Evolutionary conservation across 306 rosid genomes (phyloP).

Genomic region (Medicago truncatula): DNA sequence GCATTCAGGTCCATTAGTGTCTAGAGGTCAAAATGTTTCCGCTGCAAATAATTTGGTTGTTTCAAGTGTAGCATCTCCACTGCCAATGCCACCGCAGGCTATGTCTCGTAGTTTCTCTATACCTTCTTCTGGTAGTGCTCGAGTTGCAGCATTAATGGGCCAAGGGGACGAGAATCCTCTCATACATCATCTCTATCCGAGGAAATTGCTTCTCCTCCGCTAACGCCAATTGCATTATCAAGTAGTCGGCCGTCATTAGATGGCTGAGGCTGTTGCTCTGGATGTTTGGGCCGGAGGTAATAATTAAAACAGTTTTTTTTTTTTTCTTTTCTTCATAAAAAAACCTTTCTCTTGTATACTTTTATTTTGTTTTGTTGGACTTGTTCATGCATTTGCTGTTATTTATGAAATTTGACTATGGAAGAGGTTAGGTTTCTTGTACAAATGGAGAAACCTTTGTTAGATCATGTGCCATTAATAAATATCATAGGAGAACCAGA

Average conservation of each 20-base stretch:
- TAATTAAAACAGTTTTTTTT: conserved; percentile 14
- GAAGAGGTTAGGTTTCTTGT: conserved; percentile 19
- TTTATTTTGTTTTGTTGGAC: conserved; percentile 18
- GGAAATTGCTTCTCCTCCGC: conserved; percentile 68
- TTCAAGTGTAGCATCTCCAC: conserved; percentile 74
- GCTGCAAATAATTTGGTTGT: conserved; percentile 49
- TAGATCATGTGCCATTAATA: background rate
- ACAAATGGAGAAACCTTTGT: conserved; percentile 12
- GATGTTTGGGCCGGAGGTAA: conserved; percentile 67
- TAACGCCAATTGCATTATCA: conserved; percentile 66
- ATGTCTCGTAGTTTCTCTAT: conserved; percentile 86
- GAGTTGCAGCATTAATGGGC: conserved; percentile 52
- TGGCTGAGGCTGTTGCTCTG: conserved; percentile 47
- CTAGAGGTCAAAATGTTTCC: conserved; percentile 66
- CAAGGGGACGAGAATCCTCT: conserved; percentile 58
- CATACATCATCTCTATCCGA: conserved; percentile 48
- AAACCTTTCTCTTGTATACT: background rate
- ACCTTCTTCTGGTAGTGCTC: conserved; percentile 75
- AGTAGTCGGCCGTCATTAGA: conserved; percentile 51
- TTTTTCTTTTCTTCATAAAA: too few species aligned
- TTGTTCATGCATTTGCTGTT: conserved; percentile 20
- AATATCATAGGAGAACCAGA: background rate
- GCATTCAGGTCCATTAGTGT: conserved; percentile 80
- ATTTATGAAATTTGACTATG: conserved; percentile 18
- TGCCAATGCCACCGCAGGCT: conserved; percentile 79